Base-by-base conservation (phyloP, 805 yeast species). In the Metschnikowia lunata region DNA sequence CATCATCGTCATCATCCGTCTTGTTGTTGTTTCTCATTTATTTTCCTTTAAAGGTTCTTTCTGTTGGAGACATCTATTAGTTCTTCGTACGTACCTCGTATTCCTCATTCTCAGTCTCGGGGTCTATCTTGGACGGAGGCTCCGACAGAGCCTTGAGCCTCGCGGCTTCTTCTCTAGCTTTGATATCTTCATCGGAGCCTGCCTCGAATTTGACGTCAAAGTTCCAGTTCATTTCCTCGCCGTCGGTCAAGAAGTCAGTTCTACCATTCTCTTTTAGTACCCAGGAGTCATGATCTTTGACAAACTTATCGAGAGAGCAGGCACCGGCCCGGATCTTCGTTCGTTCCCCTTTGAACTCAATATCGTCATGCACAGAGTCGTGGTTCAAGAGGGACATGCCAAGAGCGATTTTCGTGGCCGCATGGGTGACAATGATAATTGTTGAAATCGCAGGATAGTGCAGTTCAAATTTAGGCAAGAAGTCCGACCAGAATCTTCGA, bases 151-250 rank as follows among this genome's bases (percentile, higher is more conserved):
- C 46, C 39, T 40, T 47, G 40, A 43, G 45, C 53, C 35, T 29
- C 26, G 50, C 53, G 28, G 52, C 46, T 9, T 55, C 60, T 50
- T 52, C 57, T 58, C 89, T 74, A 12, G 78, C 76, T 52, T 76
- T 79, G 42, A 88, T 80, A 62, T 89, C 97, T 40, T 84, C 95
- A 50, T 83, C 88, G 3, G 95, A 85, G 9, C 97, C 97, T 6
- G 97, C 96, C 66, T 88, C 96, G 52, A 78, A 83, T 14, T 79
- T 80, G 45, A 63, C 72, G 56, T 77, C 79, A 69, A 89, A 91
- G 55, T 83, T 80, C 97, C 97, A 90, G 59, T 87, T 83, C 95
- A 88, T 88, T 62, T 89, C 97, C 56, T 90, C 93, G 7, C 98
- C 98, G 7, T 74, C 64, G 7, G 76, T 61, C 48, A 91, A 69